Base-by-base conservation (phyloP, 2,329 filamentous ascomycete species). In the Camillea tinctor region DNA sequence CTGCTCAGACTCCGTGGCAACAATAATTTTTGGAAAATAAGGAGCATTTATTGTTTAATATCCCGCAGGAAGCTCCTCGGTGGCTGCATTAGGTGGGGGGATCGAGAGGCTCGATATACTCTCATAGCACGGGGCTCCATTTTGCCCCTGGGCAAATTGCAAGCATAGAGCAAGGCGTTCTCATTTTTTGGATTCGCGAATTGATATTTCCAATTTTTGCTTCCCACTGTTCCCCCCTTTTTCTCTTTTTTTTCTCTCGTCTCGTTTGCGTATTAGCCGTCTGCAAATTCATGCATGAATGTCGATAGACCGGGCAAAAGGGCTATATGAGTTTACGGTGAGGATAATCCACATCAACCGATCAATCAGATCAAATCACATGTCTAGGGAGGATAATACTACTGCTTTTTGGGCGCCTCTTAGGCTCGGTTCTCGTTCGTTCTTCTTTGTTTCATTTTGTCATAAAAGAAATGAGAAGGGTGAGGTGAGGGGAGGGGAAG, bases 1-100 rank as follows among this genome's bases (percentile, higher is more conserved):
- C 81, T 7, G 81, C 84, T 64, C 84, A 88, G 69, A 81, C 81
- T 21, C 83, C 84, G 1, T 88, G 85, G 85, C 84, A 88, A 72
- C 79, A 82, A 69, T 80, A 72, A 71, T 55, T 5, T 20, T 9
- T 22, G 13, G 19, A 50, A n/a, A 58, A 9, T 30, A 55, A 20
- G 21, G 22, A 36, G 52, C 8, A 20, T 19, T 7, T 56, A 30
- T 15, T 44, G 59, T 13, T 4, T 24, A 50, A 51, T 11, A 19
- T 19, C 40, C 54, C 60, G 58, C 36, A 57, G 54, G 57, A 58
- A 40, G 36, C 49, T 62, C 49, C 6, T 49, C 7, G 13, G 11
- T 50, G 49, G 19, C 24, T 4, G 26, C 40, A 19, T 26, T 13
- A 17, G 9, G 7, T 30, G 26, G 26, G 52, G 40, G 40, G 11